phyloP scores from a whole-genome alignment of 768 basidiomycete genomes.

The Lactarius vividus region DNA sequence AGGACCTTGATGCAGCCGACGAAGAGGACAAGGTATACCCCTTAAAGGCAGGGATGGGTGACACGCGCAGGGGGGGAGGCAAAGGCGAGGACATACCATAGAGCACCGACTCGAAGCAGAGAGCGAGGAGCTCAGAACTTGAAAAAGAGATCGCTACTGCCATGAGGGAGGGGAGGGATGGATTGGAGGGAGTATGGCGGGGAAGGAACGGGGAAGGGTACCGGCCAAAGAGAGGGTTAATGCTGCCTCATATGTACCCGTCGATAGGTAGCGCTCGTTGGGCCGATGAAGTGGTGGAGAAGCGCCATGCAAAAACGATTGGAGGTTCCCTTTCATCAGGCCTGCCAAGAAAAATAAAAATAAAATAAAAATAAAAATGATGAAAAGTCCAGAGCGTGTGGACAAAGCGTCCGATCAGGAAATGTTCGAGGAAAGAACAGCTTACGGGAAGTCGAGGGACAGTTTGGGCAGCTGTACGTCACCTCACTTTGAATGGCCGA shows the following conservation, averaged over 20 bases:
- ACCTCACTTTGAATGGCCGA: background rate
- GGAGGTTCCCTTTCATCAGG: background rate
- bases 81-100: slow-evolving; percentile 8
- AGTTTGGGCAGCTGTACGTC: background rate
- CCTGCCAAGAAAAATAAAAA: background rate
- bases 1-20: slow-evolving; percentile 21
- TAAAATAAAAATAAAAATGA: background rate
- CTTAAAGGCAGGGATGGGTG: background rate
- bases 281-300: background rate
- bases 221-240: slow-evolving; percentile 11
- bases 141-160: slow-evolving; percentile 15
- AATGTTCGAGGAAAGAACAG: background rate
- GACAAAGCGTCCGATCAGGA: background rate
- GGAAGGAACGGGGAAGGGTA: slow-evolving; percentile 9
- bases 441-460: background rate
- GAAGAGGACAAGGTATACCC: slow-evolving; percentile 20
- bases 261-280: slow-evolving; percentile 6
- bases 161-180: background rate
- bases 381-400: background rate
- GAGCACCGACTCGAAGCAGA: slow-evolving; percentile 21
- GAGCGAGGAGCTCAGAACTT: slow-evolving; percentile 18
- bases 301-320: background rate
- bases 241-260: slow-evolving; percentile 24
- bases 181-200: slow-evolving; percentile 4
- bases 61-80: background rate